Evolutionary conservation across 2,329 filamentous ascomycete species (phyloP).

Genomic region (Myriosclerotinia scirpicola): DNA sequence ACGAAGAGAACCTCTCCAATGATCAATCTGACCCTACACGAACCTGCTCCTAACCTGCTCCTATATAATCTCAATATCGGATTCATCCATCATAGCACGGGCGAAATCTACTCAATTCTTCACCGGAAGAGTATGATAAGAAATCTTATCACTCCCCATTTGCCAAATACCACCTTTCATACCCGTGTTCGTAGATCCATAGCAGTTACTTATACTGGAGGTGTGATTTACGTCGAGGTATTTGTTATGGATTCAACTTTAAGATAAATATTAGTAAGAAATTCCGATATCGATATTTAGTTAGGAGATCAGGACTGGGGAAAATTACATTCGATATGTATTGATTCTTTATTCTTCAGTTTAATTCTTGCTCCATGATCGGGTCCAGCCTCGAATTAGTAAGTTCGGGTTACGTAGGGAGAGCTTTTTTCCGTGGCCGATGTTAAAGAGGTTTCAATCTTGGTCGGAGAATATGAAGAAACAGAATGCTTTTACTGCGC

Average conservation of each 20-base stretch:
- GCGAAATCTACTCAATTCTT: background rate
- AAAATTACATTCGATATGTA: background rate
- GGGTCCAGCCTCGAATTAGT: background rate
- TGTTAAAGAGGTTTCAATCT: background rate
- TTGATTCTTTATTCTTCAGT: background rate
- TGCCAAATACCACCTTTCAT: background rate
- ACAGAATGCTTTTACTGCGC: background rate
- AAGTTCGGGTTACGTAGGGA: background rate
- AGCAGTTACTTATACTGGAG: accelerated
- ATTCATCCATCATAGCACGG: too few relatives aligned
- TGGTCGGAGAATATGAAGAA: background rate
- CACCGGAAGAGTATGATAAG: background rate
- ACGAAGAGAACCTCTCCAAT: too few relatives aligned
- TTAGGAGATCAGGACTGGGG: too few relatives aligned
- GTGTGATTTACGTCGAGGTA: background rate
- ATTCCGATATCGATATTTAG: too few relatives aligned
- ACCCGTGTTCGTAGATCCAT: too few relatives aligned
- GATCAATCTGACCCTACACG: too few relatives aligned
- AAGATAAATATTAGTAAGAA: background rate
- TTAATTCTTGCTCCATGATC: background rate
- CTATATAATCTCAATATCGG: too few relatives aligned
- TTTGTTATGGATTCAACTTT: background rate
- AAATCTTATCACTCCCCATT: background rate
- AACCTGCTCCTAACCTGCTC: background rate
- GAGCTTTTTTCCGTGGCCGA: background rate